phyloP scores from a whole-genome alignment of 2,329 filamentous ascomycete genomes.

The Sporothrix mexicana region DNA sequence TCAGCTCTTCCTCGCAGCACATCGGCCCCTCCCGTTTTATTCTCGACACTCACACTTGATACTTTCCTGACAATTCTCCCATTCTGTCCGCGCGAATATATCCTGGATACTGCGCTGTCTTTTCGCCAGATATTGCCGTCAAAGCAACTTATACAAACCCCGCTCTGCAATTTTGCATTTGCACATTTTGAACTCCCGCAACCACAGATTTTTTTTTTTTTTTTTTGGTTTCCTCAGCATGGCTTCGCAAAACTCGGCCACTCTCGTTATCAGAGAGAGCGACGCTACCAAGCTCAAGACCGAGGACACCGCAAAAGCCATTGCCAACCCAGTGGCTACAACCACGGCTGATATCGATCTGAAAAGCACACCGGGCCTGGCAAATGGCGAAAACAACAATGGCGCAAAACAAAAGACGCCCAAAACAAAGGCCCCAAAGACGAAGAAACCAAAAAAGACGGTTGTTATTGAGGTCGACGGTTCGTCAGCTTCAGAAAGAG shows the following conservation, averaged over 20 bases:
- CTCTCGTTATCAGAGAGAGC: slow-evolving; percentile 39
- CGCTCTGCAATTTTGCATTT: not conserved
- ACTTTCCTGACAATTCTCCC: not conserved
- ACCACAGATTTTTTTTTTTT: not conserved
- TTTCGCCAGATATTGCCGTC: not conserved
- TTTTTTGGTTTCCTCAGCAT: slow-evolving; percentile 31
- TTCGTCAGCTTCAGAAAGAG: slow-evolving; percentile 25
- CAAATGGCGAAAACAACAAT: slow-evolving; percentile 36
- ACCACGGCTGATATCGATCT: slow-evolving; percentile 37
- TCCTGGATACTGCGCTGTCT: not conserved
- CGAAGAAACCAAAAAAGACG: slow-evolving; percentile 42
- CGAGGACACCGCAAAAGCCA: slow-evolving; percentile 39
- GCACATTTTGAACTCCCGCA: not conserved
- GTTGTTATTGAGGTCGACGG: slow-evolving; percentile 36
- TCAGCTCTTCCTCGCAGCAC: not conserved
- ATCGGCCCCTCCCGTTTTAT: not conserved
- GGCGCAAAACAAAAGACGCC: slow-evolving; percentile 38
- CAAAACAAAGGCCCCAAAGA: slow-evolving; percentile 42
- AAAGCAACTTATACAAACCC: too few relatives aligned
- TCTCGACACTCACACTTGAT: not conserved
- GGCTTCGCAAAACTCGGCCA: slow-evolving; percentile 39
- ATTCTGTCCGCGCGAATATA: not conserved
- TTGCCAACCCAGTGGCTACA: slow-evolving; percentile 36
- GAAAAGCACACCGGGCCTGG: slow-evolving; percentile 36
- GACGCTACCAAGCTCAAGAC: slow-evolving; percentile 37